Evolutionary conservation across 768 basidiomycete species (phyloP).

Genomic region (Lactarius psammicola): DNA sequence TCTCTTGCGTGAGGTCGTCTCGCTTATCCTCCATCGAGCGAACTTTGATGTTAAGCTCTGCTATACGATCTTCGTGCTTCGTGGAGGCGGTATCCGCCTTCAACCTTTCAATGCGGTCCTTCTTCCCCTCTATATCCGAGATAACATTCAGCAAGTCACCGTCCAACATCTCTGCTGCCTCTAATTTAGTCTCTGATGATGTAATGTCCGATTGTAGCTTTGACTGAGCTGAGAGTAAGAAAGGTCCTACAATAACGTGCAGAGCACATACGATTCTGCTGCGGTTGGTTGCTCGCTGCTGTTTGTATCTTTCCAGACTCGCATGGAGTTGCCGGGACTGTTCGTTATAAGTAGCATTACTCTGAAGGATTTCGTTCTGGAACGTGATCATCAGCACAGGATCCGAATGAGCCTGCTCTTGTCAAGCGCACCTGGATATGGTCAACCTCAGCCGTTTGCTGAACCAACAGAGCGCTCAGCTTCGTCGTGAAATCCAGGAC

Average conservation of each 20-base stretch:
- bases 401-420: not conserved
- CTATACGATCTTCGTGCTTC: constrained; percentile 63
- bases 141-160: constrained; percentile 52
- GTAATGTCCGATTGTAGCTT: constrained; percentile 47
- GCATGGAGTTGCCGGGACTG: constrained; percentile 57
- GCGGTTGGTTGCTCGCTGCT: constrained; percentile 51
- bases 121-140: constrained; percentile 71
- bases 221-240: constrained; percentile 26
- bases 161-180: constrained; percentile 53
- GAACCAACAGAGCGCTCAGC: constrained; percentile 59
- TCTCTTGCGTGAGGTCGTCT: constrained; percentile 68
- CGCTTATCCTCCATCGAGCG: constrained; percentile 64
- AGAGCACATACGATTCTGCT: constrained; percentile 53
- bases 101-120: constrained; percentile 54
- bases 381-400: not conserved
- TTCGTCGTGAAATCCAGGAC: constrained; percentile 70
- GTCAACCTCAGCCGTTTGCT: constrained; percentile 63
- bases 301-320: constrained; percentile 52
- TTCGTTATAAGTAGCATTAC: constrained; percentile 64
- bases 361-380: constrained; percentile 53
- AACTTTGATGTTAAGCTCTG: constrained; percentile 51
- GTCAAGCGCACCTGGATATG: constrained; percentile 55
- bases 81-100: constrained; percentile 56
- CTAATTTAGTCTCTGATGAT: constrained; percentile 53
- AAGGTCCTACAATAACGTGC: not conserved